Evolutionary conservation across 1,284 basidiomycete species (phyloP), one percentile per base, ranked within the genome.

Genomic region (Trametes polyzona): DNA sequence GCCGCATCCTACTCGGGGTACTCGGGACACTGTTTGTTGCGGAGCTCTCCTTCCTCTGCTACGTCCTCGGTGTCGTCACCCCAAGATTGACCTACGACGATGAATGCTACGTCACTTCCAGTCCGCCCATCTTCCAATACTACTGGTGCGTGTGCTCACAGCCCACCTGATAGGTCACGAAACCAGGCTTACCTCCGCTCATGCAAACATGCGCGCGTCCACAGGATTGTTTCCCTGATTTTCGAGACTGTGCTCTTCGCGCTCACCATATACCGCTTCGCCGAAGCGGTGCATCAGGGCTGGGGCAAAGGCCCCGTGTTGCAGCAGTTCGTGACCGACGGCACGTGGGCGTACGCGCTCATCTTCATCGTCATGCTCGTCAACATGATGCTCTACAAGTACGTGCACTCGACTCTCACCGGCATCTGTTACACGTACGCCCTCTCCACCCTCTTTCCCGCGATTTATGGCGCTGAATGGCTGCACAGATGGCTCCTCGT

Each of bases 261-360:
- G 8, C 56, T 71, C 21, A 71, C 69, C 6, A 48, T 69, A 39
- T 52, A 47, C 36, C 67, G 67, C 32, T 69, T 69, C 42, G 3
- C 58, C 39, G 51, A 52, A 6, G 67, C 65, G 8, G 47, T 65
- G 33, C 49, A 50, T 27, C 55, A 60, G 9, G 66, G 68, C 4
- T 67, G 66, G 66, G 66, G 67, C n/a, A 55, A 56, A 5, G 60
- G 64, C n/a, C 61, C 65, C 12, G 55, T 71, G 30, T 63, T 71
- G 60, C 47, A 58, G 35, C 61, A 66, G 36, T 67, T 71, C 52
- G 54, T 69, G 19, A 32, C 59, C 6, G 69, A 71, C 57, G 69
- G 69, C 29, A 69, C 67, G 14, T 71, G 69, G 69, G 68, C 68
- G 12, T 71, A 66, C 47, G 55, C 65, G 7, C 64, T 69, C 16